Base-by-base conservation (phyloP, 208 protist genomes). In the Porcisia hertigi region DNA sequence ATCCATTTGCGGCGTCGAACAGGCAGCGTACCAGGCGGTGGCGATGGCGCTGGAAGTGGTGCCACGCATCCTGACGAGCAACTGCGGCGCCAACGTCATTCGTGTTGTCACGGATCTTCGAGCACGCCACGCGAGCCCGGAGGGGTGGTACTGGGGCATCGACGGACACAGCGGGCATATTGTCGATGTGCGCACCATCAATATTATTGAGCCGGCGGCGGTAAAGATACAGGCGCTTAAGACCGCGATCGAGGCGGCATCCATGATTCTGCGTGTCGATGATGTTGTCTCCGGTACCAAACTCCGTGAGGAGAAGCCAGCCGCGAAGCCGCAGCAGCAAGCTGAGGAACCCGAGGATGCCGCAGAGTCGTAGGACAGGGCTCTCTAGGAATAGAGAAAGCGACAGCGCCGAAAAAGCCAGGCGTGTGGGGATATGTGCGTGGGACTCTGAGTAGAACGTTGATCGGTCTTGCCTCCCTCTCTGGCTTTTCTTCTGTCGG, bases 81-180 rank as follows among this genome's bases (percentile, higher is more conserved):
- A 99, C 92, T 99, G 99, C 90, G 99, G 99, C 75, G 98, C 93
- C 34, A 98, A 99, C 76, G 95, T 99, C 43, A 99, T 99, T 71
- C 92, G 98, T 54, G 85, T 97, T 2, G 87, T 99, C 2, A 99
- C 99, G 8, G 98, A 99, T 77, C 94, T 99, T 2, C 91, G 98
- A 69, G 92, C 98, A 2, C 98, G 98, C 80, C 98, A 99, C 86
- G 86, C 91, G 30, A 82, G 82, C 58, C 89, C 88, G 25, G 88
- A 94, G 45, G 91, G 94, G 41, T 92, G 97, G 80, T 89, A 86
- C 59, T 99, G 93, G 92, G 99, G 99, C 74, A 96, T 99, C 64
- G 93, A 99, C 87, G 99, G 99, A 53, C 85, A 96, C 58, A 99
- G 93, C 7, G 98, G 98, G 69, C 87, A 91, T 20, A 91, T 99